These are phyloP conservation scores for Linaria vulgaris DNA, from an alignment of 257 asterid species.

Conservation along the genomic window DNA sequence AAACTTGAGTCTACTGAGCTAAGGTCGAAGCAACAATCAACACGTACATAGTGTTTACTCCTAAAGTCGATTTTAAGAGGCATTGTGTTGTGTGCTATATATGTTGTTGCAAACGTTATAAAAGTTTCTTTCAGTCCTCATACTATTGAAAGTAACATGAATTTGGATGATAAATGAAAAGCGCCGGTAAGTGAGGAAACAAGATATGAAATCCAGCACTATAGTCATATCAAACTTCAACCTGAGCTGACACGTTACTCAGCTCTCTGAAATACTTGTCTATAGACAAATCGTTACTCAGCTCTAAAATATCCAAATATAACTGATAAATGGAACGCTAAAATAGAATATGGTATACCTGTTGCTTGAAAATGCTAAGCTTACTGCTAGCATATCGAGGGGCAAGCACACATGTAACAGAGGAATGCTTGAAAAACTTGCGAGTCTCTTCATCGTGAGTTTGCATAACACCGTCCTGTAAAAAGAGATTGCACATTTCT, in stretches of 20 bases:
- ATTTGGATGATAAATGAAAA: too few relatives aligned
- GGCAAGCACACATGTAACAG: slow-evolving; percentile 83
- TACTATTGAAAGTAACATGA: too few relatives aligned
- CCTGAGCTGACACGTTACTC: neutral
- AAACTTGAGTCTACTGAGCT: too few relatives aligned
- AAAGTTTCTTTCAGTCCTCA: too few relatives aligned
- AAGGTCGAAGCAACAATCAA: too few relatives aligned
- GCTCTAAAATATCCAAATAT: neutral
- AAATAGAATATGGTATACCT: slow-evolving; percentile 61
- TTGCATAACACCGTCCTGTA: slow-evolving; percentile 92
- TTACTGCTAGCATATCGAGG: slow-evolving; percentile 96
- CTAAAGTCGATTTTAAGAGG: too few relatives aligned
- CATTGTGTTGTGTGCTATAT: too few relatives aligned
- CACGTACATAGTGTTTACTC: too few relatives aligned
- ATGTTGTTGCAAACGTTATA: too few relatives aligned
- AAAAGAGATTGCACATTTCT: neutral
- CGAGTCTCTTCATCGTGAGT: slow-evolving; percentile 97
- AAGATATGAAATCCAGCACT: too few relatives aligned
- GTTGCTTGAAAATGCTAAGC: slow-evolving; percentile 98
- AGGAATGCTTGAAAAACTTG: slow-evolving; percentile 88
- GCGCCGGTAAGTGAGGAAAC: neutral
- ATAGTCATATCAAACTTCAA: neutral
- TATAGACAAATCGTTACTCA: neutral
- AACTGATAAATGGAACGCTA: slow-evolving; percentile 18
- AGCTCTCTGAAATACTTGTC: neutral